Evolutionary conservation across 2,329 filamentous ascomycete genomes (phyloP), one percentile per base, ranked within the genome.

Genomic region (Didymella sp.): DNA sequence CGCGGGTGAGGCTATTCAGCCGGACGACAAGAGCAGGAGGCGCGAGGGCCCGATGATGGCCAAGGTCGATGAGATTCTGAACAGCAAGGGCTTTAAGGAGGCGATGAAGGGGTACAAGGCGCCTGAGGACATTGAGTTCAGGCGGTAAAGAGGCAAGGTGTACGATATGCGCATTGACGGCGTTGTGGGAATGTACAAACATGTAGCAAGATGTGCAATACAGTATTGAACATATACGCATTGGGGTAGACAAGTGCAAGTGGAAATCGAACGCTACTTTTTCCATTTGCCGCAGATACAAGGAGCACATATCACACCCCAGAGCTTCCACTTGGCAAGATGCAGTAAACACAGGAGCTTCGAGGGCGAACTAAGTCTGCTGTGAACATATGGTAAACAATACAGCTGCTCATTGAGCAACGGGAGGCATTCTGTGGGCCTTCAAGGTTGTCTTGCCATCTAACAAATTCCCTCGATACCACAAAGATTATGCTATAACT

Each of bases 1-100:
- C 45, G 71, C 70, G 8, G 72, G 71, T 7, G 59, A 67, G 53
- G 60, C 70, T 30, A 47, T 73, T 21, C 59, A 67, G 51, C 62
- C 68, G 24, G 71, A 63, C 3, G 70, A 72, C 50, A 62, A 63
- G 44, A 60, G 44, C 9, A 64, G 70, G 49, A 72, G 73, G 61
- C 68, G 71, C 47, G 71, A 75, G 58, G 64, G 64, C 7, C 51
- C 64, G 17, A 72, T 72, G 56, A 45, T 76, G 65, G 54, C 71
- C 35, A 75, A 76, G 67, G 70, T 76, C 19, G 61, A 70, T 15
- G 71, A 76, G 67, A 73, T 76, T 51, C 40, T 75, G 40, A 57
- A 53, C 15, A 60, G 69, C 8, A 60, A 67, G 48, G 67, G 62
- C 38, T 76, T 63, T 50, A 72, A 67, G 61, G 67, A 75, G 58